A percentile compares a stretch with the other conserved stretches of the same genome.
phyloP scores from a whole-genome alignment of 345 rosid species.

The Pugionium cornutum region DNA sequence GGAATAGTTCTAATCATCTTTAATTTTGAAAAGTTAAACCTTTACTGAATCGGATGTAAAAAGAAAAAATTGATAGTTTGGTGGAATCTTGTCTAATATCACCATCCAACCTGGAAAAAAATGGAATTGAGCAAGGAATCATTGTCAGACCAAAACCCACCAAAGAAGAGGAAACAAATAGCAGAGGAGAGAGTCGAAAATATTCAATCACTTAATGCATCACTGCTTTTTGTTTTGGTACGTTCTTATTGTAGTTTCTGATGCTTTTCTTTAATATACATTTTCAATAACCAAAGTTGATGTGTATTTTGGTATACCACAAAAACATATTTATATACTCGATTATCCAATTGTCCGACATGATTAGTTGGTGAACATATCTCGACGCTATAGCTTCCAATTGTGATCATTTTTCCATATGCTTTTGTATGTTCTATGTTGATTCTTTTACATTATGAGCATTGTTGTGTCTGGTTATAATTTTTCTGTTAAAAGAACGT shows the following conservation, averaged over 20 bases:
- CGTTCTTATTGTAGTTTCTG: slow-evolving; percentile 33
- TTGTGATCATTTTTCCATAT: too few species aligned
- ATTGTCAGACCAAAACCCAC: slow-evolving; percentile 17
- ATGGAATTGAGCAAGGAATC: slow-evolving; percentile 6
- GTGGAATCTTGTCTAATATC: slow-evolving; percentile 8
- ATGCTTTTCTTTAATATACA: slow-evolving; percentile 2
- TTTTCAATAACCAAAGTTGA: slow-evolving; percentile 13
- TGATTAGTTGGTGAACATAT: too few species aligned
- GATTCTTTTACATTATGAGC: too few species aligned
- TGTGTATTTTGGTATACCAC: slow-evolving; percentile 13
- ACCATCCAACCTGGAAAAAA: neutral
- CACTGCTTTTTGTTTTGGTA: slow-evolving; percentile 29
- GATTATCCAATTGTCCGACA: too few species aligned
- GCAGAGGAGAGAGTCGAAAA: slow-evolving; percentile 16
- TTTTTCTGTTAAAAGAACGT: too few species aligned
- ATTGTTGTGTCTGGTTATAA: too few species aligned
- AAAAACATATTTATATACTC: neutral
- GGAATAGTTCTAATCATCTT: slow-evolving; percentile 8
- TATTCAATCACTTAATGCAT: slow-evolving; percentile 14
- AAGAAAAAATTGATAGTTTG: neutral
- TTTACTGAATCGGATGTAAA: neutral
- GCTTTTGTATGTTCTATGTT: too few species aligned
- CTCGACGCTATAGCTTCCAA: too few species aligned
- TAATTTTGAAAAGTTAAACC: neutral
- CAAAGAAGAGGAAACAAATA: slow-evolving; percentile 31